A percentile compares a stretch with the other conserved stretches of the same genome.
phyloP scores from a whole-genome alignment of 2,329 filamentous ascomycete species.

The Diaporthe longicolla region DNA sequence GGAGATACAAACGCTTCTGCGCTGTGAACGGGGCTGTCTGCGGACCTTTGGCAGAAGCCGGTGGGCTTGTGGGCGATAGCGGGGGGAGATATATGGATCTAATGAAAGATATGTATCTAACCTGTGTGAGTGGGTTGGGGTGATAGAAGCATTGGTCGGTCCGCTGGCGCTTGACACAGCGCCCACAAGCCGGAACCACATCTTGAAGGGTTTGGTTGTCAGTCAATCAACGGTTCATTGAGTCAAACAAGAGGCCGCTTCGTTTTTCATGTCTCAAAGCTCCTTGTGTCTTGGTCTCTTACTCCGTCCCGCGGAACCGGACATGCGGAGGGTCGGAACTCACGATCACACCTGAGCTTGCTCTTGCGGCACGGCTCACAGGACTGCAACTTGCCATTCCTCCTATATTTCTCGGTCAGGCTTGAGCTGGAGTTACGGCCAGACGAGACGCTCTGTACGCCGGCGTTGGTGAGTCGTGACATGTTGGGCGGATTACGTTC shows the following conservation, averaged over 20 bases:
- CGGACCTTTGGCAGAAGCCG: neutral
- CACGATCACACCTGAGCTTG: constrained; percentile 53
- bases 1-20: constrained; percentile 10
- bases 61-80: neutral
- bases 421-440: constrained; percentile 40
- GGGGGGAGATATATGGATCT: too few relatives aligned
- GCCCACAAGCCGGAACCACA: constrained; percentile 51
- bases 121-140: constrained; percentile 51
- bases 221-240: neutral
- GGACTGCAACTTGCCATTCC: constrained; percentile 55
- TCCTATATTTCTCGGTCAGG: constrained; percentile 51
- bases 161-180: constrained; percentile 51
- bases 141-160: constrained; percentile 52
- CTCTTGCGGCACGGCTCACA: constrained; percentile 53
- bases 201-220: constrained; percentile 37
- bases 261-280: neutral
- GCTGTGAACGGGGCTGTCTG: neutral
- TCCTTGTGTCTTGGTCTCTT: neutral
- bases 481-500: constrained; percentile 8
- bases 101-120: neutral
- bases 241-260: neutral
- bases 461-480: constrained; percentile 40
- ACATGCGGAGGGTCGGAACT: constrained; percentile 27
- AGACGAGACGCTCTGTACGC: constrained; percentile 31
- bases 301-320: neutral